Evolutionary conservation across 169 alveolate genomes (phyloP).

Genomic region (Plasmodium gonderi): DNA sequence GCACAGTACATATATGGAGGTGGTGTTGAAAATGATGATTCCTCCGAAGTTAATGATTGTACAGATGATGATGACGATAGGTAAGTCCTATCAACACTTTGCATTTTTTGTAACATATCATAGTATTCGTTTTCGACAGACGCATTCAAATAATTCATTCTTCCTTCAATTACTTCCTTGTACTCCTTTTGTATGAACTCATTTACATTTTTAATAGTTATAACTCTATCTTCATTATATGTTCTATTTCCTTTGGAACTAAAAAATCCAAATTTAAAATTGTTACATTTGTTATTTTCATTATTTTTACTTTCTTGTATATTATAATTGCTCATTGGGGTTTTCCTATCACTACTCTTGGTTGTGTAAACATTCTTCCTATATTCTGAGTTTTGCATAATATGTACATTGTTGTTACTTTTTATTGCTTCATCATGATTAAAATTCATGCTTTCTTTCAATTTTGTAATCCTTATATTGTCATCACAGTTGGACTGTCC

Average conservation of each 20-base stretch:
- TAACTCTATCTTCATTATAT: conserved; percentile 80
- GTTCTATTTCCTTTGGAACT: conserved; percentile 79
- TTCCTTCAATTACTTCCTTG: neutral
- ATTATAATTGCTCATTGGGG: neutral
- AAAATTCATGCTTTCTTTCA: neutral
- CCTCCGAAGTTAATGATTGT: neutral
- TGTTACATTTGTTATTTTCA: conserved; percentile 17
- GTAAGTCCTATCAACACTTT: neutral
- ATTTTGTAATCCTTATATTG: neutral
- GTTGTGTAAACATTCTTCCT: neutral
- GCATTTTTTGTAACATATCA: conserved; percentile 2
- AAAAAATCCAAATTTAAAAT: conserved; percentile 72
- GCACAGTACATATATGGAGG: conserved; percentile 77
- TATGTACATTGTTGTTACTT: neutral
- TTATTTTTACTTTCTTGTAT: neutral
- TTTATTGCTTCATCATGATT: neutral
- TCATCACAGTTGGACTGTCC: neutral
- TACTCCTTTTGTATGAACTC: conserved; percentile 53
- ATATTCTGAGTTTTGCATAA: neutral
- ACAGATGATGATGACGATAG: neutral
- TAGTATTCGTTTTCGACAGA: conserved; percentile 30
- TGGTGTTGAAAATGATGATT: neutral
- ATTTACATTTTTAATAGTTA: conserved; percentile 61
- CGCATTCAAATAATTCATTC: neutral
- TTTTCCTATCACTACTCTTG: neutral